Conservation (phyloP, 164 flowering plant genomes). For the Chimonanthus praecox region DNA sequence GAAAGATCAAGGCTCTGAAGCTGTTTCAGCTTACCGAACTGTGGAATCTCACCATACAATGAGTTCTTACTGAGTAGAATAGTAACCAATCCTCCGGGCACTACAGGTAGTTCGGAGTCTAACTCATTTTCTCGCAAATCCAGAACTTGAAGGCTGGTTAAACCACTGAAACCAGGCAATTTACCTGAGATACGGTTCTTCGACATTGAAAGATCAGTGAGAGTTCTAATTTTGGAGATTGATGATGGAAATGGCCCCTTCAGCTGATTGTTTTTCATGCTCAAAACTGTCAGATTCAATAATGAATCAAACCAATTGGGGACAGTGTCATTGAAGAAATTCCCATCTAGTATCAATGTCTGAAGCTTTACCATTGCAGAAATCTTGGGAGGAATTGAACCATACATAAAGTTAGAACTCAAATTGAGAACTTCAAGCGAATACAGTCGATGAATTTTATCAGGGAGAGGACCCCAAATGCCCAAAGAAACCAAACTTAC, state of each 20-base stretch:
- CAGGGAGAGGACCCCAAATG: conserved; percentile 77
- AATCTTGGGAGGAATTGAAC: conserved; percentile 60
- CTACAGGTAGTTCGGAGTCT: conserved; percentile 51
- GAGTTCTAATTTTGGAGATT: conserved; percentile 37
- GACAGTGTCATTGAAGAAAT: conserved; percentile 65
- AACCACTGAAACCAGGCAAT: conserved; percentile 62
- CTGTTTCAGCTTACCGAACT: conserved; percentile 39
- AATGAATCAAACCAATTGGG: conserved; percentile 72
- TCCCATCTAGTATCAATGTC: conserved; percentile 52
- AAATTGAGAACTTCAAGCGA: conserved; percentile 58
- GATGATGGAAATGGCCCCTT: conserved; percentile 63
- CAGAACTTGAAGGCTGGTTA: conserved; percentile 53
- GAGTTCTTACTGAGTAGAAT: conserved; percentile 66
- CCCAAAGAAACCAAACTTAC: conserved; percentile 70
- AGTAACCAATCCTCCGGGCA: conserved; percentile 65
- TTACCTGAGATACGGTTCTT: conserved; percentile 62
- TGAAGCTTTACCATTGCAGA: conserved; percentile 55
- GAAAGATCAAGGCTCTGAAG: conserved; percentile 89
- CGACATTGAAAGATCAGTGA: conserved; percentile 55
- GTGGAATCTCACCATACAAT: conserved; percentile 60
- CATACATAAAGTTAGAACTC: conserved; percentile 65
- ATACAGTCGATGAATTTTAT: conserved; percentile 56
- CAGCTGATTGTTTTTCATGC: conserved; percentile 65
- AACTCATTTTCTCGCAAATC: conserved; percentile 77
- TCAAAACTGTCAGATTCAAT: conserved; percentile 56